Base-by-base conservation (phyloP, 1,139 yeast species). In the Hansenula lynferdii region DNA sequence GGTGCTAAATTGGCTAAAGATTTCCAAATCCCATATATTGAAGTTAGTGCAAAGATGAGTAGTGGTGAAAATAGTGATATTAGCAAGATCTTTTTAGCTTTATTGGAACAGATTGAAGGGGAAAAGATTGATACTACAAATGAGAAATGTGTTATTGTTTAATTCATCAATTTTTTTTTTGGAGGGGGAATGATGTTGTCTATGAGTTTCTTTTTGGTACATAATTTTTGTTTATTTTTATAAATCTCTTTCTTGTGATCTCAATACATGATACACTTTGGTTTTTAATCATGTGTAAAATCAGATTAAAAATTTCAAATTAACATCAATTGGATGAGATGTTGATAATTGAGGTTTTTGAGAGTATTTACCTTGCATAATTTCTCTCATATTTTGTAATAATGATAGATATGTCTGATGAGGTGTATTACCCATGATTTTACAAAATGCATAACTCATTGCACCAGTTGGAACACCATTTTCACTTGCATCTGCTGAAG, bases 1-100 rank as follows among this genome's bases (percentile, higher is more conserved):
- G 95, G 94, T 11, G 64, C 67, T 50, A 69, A 68, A 34, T 63
- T 85, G 45, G 90, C 94, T 4, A 65, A 69, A 36, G 71, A 72
- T 47, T 78, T 84, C 41, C 62, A 62, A 15, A 77, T 87, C 45
- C 77, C 80, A 16, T 86, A 83, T 58, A 71, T 83, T 38, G 97
- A 89, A 64, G 84, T 95, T 30, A 78, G 89, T 31, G 96, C 94
- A n/a, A 80, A 85, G 53, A 33, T 52, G 29, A 77, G 84, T 53
- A 67, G 72, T 46, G 84, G 85, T 57, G 77, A 54, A 28, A 78
- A 83, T 54, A 67, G 72, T 47, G 85, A 86, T 60, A 75, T 87
- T 29, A 73, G 70, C 39, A 67, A 69, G 48, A 80, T 86, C 16
- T 85, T 87, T 58, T 80, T 80, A 52, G 59, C 69, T 31, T 68